Percentiles rank a stretch among this genome's conserved stretches.
Evolutionary conservation across 2,329 filamentous ascomycete species (phyloP).

Genomic region (Aspergillus felis): DNA sequence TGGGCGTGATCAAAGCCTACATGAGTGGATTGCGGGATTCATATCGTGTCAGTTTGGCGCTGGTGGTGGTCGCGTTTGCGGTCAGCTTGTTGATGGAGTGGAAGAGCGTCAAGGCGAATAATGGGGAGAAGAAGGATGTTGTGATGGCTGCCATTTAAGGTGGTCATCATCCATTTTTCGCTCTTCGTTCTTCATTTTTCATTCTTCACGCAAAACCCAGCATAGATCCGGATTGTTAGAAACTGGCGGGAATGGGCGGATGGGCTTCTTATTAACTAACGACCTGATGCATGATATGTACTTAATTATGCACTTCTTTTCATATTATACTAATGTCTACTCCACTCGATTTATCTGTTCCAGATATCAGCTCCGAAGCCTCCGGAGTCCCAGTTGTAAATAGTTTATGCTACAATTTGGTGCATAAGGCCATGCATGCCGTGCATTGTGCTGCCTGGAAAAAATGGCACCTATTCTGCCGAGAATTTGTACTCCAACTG

Average conservation of each 20-base stretch:
- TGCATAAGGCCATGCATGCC: not conserved
- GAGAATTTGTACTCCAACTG: not conserved
- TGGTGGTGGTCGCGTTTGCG: slow-evolving; percentile 16
- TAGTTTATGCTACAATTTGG: not conserved
- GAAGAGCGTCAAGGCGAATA: slow-evolving; percentile 20
- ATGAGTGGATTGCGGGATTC: slow-evolving; percentile 17
- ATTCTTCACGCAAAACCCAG: not conserved
- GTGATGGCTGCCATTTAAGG: not conserved
- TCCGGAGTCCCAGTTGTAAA: not conserved
- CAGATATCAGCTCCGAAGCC: not conserved
- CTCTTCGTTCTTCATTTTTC: not conserved
- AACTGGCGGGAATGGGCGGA: not conserved
- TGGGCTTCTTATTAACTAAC: not conserved
- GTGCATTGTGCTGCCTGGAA: not conserved
- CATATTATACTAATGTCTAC: not conserved
- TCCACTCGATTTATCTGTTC: not conserved
- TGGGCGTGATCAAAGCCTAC: slow-evolving; percentile 17
- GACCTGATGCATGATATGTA: not conserved
- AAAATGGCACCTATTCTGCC: not conserved
- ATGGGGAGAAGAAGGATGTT: not conserved
- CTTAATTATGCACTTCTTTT: not conserved
- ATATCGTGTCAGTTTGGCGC: slow-evolving; percentile 18
- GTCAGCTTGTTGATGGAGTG: slow-evolving; percentile 20
- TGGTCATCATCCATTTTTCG: not conserved
- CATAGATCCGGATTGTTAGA: not conserved